Percentiles rank a stretch among this genome's conserved stretches.
These are phyloP conservation scores for Saccharomycopsis lassenensis DNA, from an alignment of 805 yeast species.

Conservation along the genomic window DNA sequence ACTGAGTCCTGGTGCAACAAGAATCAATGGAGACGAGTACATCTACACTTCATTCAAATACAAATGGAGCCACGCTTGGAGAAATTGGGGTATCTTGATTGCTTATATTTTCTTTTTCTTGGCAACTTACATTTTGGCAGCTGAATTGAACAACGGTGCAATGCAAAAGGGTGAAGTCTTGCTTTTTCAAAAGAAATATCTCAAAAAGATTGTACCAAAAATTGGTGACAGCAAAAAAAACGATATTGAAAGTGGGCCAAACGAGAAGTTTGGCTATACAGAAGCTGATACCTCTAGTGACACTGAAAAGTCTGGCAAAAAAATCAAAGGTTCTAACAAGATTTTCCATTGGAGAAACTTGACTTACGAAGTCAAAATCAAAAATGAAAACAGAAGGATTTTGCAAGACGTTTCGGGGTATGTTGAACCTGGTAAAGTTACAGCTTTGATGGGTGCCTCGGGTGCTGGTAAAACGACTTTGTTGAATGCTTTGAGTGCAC, in stretches of 20 bases:
- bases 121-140: constrained; percentile 37
- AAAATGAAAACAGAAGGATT: constrained; percentile 35
- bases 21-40: constrained; percentile 44
- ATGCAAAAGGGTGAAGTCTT: constrained; percentile 64
- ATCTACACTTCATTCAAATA: constrained; percentile 34
- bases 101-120: constrained; percentile 48
- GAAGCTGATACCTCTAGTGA: not conserved
- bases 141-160: constrained; percentile 51
- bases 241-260: constrained; percentile 15
- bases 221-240: too few relatives aligned
- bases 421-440: constrained; percentile 53
- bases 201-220: constrained; percentile 37
- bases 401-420: constrained; percentile 46
- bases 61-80: constrained; percentile 41
- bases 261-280: not conserved
- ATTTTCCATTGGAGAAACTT: constrained; percentile 53
- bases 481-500: constrained; percentile 41
- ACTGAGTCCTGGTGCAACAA: constrained; percentile 37
- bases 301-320: constrained; percentile 21
- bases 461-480: constrained; percentile 58
- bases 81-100: constrained; percentile 51
- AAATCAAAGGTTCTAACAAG: constrained; percentile 31
- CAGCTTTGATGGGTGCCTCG: constrained; percentile 48
- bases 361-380: constrained; percentile 42
- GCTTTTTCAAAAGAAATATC: constrained; percentile 41